phyloP scores from a whole-genome alignment of 2,329 filamentous ascomycete genomes.

The Fusarium fujikuroi region DNA sequence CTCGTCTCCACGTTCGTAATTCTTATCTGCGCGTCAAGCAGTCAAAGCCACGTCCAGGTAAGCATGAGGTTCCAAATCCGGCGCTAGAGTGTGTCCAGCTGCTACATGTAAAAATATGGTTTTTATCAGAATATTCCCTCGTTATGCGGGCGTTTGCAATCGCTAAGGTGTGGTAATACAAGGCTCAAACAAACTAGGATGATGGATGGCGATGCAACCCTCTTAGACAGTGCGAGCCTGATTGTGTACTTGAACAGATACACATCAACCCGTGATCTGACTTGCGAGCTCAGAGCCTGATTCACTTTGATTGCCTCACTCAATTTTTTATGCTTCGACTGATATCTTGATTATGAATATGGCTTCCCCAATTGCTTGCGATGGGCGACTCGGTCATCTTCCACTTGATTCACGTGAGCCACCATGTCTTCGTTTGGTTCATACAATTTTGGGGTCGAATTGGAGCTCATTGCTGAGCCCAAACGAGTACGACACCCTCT shows the following conservation, averaged over 20 bases:
- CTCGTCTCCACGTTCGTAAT: background rate
- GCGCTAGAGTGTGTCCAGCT: background rate
- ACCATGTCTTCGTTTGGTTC: background rate
- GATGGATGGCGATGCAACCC: background rate
- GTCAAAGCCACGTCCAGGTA: too few species aligned
- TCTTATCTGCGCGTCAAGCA: background rate
- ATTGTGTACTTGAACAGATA: background rate
- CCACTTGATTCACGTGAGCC: background rate
- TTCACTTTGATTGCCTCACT: background rate
- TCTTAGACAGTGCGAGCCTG: background rate
- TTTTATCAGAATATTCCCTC: background rate
- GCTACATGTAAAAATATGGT: fast-evolving
- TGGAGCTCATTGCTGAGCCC: background rate
- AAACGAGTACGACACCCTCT: background rate
- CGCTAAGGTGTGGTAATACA: background rate
- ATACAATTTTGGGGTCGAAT: background rate
- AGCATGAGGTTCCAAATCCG: background rate
- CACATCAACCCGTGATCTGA: background rate
- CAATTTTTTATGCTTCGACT: fast-evolving
- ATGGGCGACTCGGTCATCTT: background rate
- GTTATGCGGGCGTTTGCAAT: background rate
- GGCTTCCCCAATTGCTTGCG: background rate
- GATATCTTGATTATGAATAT: background rate
- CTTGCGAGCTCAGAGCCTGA: background rate
- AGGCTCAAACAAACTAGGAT: background rate